phyloP scores from a whole-genome alignment of 1,284 basidiomycete genomes.

The Cutaneotrichosporon cavernicola region DNA sequence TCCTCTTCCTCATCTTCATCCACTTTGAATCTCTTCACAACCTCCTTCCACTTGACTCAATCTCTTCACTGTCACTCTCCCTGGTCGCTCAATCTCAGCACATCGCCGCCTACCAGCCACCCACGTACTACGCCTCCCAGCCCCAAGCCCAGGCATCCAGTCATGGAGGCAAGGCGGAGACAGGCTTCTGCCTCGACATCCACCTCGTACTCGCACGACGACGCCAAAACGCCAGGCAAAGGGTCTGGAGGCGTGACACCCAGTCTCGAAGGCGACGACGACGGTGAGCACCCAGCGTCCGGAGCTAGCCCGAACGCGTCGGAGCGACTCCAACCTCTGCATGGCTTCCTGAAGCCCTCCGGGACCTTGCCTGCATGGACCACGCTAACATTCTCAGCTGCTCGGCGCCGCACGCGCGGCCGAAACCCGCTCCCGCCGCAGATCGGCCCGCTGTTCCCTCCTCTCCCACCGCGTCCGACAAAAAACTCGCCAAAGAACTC shows the following conservation, averaged over 20 bases:
- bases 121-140: not conserved
- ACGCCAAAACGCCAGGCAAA: slow-evolving; percentile 15
- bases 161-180: slow-evolving; percentile 30
- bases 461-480: slow-evolving; percentile 49
- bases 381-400: slow-evolving; percentile 23
- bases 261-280: slow-evolving; percentile 27
- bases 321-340: not conserved
- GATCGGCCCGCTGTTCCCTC: slow-evolving; percentile 49
- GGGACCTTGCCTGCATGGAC: not conserved
- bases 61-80: not conserved
- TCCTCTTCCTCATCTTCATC: not conserved
- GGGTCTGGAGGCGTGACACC: slow-evolving; percentile 30
- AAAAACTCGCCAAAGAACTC: slow-evolving; percentile 41
- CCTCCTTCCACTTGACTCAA: not conserved
- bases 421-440: slow-evolving; percentile 49
- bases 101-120: not conserved
- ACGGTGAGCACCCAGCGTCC: slow-evolving; percentile 22
- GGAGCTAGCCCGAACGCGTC: not conserved
- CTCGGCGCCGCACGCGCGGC: slow-evolving; percentile 41
- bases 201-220: slow-evolving; percentile 25
- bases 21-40: not conserved
- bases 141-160: slow-evolving; percentile 12
- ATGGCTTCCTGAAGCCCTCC: slow-evolving; percentile 3
- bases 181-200: slow-evolving; percentile 28
- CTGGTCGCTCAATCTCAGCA: not conserved